Evolutionary conservation across 768 basidiomycete genomes (phyloP), one percentile per base, ranked within the genome.

Genomic region (Boletus subparvulus): DNA sequence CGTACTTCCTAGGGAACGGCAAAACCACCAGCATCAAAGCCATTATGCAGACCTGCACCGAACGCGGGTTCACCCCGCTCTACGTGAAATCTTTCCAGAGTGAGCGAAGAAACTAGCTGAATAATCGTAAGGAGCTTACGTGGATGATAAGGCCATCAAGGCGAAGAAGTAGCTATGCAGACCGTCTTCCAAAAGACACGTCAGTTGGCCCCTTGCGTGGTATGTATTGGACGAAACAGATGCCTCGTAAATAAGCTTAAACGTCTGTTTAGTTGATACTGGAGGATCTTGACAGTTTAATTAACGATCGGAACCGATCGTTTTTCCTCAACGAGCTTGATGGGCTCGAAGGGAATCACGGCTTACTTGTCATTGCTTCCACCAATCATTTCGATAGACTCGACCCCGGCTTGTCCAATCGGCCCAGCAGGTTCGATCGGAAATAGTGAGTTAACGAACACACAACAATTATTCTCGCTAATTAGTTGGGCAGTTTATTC

Each of bases 301-400:
- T 94, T 73, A 90, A 83, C 58, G 83, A 91, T 64, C 48, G 66
- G 8, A 93, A 92, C 65, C 83, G 91, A 32, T 90, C 90, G 3
- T 93, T 90, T 78, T 94, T 94, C 82, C 77, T 94, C 47, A 94
- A 94, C 65, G 87, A 93, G 67, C 74, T 91, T 9, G 92, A 94
- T 59, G 92, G 92, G 1, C 70, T 93, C 35, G 84, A 87, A 65
- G 81, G 84, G 32, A 93, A 93, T 64, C 84, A 92, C 57, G 92
- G 92, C 0, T 61, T 94, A 11, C 79, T 94, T 30, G 74, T 93
- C 63, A 85, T 93, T 53, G 86, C 82, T 17, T 84, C 90, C 2
- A 94, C 92, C 26, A 94, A 94, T 67, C 90, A 94, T 70, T 86
- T 92, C 58, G 88, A 92, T 41, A 75, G 80, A 44, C 81, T 94